Evolutionary conservation across 768 basidiomycete species (phyloP), one percentile per base, ranked within the genome.

Genomic region (Tulasnella calospora): DNA sequence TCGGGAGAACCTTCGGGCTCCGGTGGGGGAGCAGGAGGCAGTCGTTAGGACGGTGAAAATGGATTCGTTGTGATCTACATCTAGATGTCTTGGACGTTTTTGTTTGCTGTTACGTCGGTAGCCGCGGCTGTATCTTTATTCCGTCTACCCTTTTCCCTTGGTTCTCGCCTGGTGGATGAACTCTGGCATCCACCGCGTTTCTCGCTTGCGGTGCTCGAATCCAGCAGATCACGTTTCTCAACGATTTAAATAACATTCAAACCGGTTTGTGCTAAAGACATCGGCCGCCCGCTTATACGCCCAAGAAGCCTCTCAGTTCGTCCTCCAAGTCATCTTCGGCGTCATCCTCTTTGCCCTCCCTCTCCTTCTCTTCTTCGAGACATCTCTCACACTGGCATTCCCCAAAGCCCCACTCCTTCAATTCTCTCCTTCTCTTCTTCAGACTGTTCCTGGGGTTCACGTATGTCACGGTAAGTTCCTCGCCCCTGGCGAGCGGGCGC

Each of bases 391-490:
- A 96, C 15, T 79, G 80, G 81, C 95, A 96, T 73, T 85, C 81
- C 1, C 87, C 92, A 81, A 94, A 94, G 2, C 92, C 92, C 93
- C 93, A 94, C 44, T 88, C 90, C 79, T 88, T 83, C 61, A 94
- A 82, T 80, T 88, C 87, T 51, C 84, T 83, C 47, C 79, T 36
- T 13, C 84, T 57, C 41, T 79, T 80, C 3, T 81, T 81, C 30
- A 82, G 73, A 10, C 74, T 73, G 33, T 80, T 51, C 12, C 30
- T 84, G 0, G 93, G 92, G 82, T 95, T 88, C 71, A 94, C 93
- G 82, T 97, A 96, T 0, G 92, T 90, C 77, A 94, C 89, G 1
- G 89, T 78, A 35, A 96, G 87, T 83, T 96, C 95, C 78, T 94
- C 90, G 0, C 93, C 94, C 0, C 86, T 83, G 33, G 87, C 85